Evolutionary conservation across 2,329 filamentous ascomycete species (phyloP).

Genomic region (Podosphaera xanthii): DNA sequence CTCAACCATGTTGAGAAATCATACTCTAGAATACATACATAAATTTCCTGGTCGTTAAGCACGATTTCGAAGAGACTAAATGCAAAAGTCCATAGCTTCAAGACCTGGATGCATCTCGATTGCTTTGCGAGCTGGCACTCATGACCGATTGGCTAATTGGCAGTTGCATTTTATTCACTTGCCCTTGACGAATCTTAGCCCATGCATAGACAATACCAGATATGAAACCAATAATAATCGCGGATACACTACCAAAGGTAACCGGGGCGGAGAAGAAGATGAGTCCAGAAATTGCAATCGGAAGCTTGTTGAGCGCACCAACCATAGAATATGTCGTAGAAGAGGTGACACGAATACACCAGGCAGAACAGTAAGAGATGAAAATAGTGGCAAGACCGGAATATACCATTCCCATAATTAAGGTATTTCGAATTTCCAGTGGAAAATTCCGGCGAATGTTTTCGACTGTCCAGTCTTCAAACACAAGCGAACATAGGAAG

Average conservation of each 20-base stretch:
- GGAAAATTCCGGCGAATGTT: constrained; percentile 86
- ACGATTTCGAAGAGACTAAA: neutral
- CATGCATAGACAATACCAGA: constrained; percentile 80
- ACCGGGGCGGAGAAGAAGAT: constrained; percentile 91
- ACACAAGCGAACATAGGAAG: constrained; percentile 53
- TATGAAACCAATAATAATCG: constrained; percentile 76
- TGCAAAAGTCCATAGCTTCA: constrained; percentile 5
- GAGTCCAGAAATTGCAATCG: constrained; percentile 75
- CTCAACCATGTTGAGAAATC: neutral
- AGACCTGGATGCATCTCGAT: constrained; percentile 50
- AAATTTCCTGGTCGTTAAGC: neutral
- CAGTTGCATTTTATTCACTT: constrained; percentile 38
- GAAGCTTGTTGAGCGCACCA: constrained; percentile 90
- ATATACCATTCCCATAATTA: constrained; percentile 77
- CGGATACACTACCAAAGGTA: constrained; percentile 75
- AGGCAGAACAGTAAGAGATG: constrained; percentile 98
- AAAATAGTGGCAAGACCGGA: constrained; percentile 85
- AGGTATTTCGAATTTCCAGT: constrained; percentile 48
- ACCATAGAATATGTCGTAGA: constrained; percentile 99
- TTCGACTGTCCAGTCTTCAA: constrained; percentile 75
- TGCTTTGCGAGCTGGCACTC: constrained; percentile 81
- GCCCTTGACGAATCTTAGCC: constrained; percentile 62
- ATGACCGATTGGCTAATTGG: constrained; percentile 48
- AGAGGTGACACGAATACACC: constrained; percentile 93
- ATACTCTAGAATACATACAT: neutral